phyloP scores from a whole-genome alignment of 257 asterid species.

The Haberlea rhodopensis region DNA sequence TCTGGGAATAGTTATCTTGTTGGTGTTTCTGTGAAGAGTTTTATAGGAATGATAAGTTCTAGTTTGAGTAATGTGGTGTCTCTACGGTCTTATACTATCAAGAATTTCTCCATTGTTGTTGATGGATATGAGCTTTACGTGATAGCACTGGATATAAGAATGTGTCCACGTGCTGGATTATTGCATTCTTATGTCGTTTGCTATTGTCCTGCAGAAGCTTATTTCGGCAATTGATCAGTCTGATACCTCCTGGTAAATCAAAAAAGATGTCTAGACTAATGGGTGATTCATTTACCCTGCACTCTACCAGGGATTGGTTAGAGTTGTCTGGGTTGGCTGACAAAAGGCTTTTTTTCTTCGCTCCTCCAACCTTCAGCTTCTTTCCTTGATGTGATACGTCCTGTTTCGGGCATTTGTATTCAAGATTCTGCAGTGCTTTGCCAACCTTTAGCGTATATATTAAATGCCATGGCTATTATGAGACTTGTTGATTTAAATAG shows the following conservation, averaged over 20 bases:
- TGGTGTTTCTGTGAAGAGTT: conserved; percentile 56
- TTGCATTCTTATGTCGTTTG: conserved; percentile 58
- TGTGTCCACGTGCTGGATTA: conserved; percentile 53
- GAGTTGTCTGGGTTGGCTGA: conserved; percentile 43
- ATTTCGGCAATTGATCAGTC: conserved; percentile 57
- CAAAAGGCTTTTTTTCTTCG: conserved; percentile 69
- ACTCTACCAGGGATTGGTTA: conserved; percentile 75
- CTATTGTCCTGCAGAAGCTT: conserved; percentile 68
- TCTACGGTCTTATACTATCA: conserved; percentile 34
- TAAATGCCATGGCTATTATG: conserved; percentile 71
- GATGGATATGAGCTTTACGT: conserved; percentile 39
- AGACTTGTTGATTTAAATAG: conserved; percentile 74
- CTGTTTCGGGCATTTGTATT: conserved; percentile 49
- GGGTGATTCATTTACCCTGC: conserved; percentile 53
- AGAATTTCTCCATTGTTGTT: conserved; percentile 40
- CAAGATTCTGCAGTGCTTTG: conserved; percentile 48
- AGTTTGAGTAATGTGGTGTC: conserved; percentile 50
- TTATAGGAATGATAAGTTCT: conserved; percentile 53
- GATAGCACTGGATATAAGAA: conserved; percentile 34
- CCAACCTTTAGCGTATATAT: conserved; percentile 62
- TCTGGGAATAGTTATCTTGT: conserved; percentile 69
- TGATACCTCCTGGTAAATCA: conserved; percentile 62
- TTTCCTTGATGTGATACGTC: conserved; percentile 53
- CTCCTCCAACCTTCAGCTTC: conserved; percentile 53
- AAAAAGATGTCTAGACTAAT: conserved; percentile 58